Evolutionary conservation across 352 stramenopile genomes (phyloP), one percentile per base, ranked within the genome.

Genomic region (Globisporangium canariense): DNA sequence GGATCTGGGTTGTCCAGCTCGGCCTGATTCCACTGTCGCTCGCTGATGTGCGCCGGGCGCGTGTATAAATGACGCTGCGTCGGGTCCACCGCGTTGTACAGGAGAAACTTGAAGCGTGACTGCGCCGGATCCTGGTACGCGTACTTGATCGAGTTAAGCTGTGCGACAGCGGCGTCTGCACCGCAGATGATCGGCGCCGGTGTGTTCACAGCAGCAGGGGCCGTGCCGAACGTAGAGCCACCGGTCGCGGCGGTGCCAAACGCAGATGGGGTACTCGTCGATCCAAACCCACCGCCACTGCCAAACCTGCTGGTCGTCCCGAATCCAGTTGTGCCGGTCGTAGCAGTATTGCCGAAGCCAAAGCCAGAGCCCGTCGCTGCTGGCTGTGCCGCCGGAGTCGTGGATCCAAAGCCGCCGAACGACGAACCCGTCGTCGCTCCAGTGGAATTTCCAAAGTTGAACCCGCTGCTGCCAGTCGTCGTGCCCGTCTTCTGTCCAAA

Each of bases 61-160:
- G 74, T 75, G 63, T 96, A 96, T 62, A 96, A 57, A 47, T 93
- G 86, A 4, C 86, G 74, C 62, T 93, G 84, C 40, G 81, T 88
- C 28, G 88, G 86, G 59, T 96, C 88, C 3, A 96, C 86, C 18
- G 83, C 86, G 68, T 96, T 96, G 77, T 96, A 96, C 75, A 96
- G 87, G 36, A 96, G 71, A 58, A 94, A 93, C 66, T 96, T 96
- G 76, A 96, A 96, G 1, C 88, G 83, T 28, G 88, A 96, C 72
- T 94, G 88, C 51, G 75, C 75, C 1, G 82, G 84, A 62, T 96
- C 88, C 58, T 92, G 71, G 60, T 96, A 96, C 36, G 86, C 86
- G 55, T 87, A 84, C 65, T 93, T 92, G 60, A 96, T 72, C 43
- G 82, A 81, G 58, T 93, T 92, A 10, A 96, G 67, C 68, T 92